Evolutionary conservation across 176 grass and related monocot genomes (phyloP).

Genomic region (Ensete ventricosum): DNA sequence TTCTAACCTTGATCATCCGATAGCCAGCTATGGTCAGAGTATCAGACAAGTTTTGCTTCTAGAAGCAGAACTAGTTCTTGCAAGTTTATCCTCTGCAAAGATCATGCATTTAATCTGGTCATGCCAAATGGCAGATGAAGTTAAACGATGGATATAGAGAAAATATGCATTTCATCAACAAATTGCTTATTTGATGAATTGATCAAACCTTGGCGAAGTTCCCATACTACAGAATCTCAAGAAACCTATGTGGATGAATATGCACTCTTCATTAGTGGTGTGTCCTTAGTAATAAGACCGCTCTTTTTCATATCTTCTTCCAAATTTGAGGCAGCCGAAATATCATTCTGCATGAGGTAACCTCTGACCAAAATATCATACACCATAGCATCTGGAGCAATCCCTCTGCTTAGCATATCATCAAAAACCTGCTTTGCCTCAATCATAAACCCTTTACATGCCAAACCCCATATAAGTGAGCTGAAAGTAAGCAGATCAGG

Average conservation of each 20-base stretch:
- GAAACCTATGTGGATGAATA: neutral
- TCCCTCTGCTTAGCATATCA: constrained; percentile 15
- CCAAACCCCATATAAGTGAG: constrained; percentile 15
- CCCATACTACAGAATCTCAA: neutral
- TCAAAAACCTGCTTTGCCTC: constrained; percentile 24
- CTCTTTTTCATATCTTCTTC: constrained; percentile 9
- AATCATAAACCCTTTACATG: constrained; percentile 15
- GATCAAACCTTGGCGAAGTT: neutral
- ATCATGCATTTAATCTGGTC: no score
- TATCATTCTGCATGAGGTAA: constrained; percentile 4
- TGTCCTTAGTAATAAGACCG: neutral
- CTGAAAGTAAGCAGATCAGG: constrained; percentile 15
- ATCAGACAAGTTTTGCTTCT: no score
- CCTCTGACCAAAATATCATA: constrained; percentile 19
- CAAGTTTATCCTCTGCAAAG: no score
- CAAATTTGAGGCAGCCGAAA: neutral
- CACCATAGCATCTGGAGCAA: constrained; percentile 8
- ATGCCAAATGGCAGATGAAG: no score
- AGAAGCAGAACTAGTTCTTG: no score
- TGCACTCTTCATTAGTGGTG: neutral
- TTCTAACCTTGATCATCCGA: no score
- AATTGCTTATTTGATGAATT: neutral
- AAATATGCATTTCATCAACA: no score
- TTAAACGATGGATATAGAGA: no score
- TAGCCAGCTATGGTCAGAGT: no score